Percentiles rank a stretch among this genome's conserved stretches.
Conservation (phyloP, 2,329 filamentous ascomycete genomes). For the Fusarium dlaminii region DNA sequence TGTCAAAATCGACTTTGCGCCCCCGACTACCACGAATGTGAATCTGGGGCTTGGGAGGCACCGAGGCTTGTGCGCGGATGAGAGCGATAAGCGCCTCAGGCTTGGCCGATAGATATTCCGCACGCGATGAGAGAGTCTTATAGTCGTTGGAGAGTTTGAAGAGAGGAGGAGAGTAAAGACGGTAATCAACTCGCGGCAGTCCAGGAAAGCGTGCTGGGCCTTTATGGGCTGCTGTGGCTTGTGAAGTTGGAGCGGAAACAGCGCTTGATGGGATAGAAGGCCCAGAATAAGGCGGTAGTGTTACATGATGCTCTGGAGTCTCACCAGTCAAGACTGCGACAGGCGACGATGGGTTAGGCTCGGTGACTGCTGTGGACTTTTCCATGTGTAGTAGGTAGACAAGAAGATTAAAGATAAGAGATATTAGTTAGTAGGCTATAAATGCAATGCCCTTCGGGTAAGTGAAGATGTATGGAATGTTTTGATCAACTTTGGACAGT, state of each 20-base stretch:
- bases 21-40: conserved; percentile 58
- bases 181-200: conserved; percentile 60
- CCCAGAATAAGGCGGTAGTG: conserved; percentile 39
- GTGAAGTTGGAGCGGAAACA: neutral
- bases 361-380: neutral
- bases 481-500: neutral
- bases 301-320: neutral
- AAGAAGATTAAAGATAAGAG: neutral
- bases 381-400: neutral
- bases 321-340: neutral
- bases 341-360: neutral
- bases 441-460: neutral
- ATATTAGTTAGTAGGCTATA: neutral
- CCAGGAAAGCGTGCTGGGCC: conserved; percentile 54
- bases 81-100: conserved; percentile 56
- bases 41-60: conserved; percentile 65
- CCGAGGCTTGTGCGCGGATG: conserved; percentile 58
- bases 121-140: conserved; percentile 58
- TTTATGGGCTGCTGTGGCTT: conserved; percentile 14
- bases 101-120: conserved; percentile 59
- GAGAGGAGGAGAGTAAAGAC: conserved; percentile 61
- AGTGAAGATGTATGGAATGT: neutral
- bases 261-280: conserved; percentile 19
- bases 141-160: conserved; percentile 62
- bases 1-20: conserved; percentile 59